These are phyloP conservation scores for Suhomyces faveliae DNA, from an alignment of 805 yeast genomes.

Conservation along the genomic window DNA sequence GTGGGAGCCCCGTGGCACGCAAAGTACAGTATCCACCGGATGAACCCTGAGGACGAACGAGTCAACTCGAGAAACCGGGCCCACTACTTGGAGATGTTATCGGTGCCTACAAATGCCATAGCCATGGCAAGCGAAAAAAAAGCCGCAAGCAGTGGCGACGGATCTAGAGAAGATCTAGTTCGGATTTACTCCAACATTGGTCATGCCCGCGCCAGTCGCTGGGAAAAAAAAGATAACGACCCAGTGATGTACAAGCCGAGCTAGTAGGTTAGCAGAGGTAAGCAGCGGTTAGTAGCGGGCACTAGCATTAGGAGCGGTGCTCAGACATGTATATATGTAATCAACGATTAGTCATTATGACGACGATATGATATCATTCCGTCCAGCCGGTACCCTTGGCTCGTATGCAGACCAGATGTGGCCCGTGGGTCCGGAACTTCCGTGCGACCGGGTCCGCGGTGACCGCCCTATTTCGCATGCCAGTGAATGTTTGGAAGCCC, in stretches of 20 bases:
- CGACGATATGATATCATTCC: not conserved
- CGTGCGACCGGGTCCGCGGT: conserved; percentile 1
- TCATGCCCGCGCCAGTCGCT: conserved; percentile 21
- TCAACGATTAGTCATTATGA: too few relatives aligned
- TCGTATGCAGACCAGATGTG: too few relatives aligned
- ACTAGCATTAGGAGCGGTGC: too few relatives aligned
- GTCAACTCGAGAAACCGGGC: conserved; percentile 3
- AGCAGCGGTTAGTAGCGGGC: too few relatives aligned
- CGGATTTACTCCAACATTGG: conserved; percentile 29
- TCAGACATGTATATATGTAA: not conserved
- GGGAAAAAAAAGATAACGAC: conserved; percentile 24
- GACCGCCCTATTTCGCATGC: not conserved
- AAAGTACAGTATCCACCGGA: conserved; percentile 15
- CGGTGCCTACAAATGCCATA: conserved; percentile 7
- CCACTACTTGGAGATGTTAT: conserved; percentile 8
- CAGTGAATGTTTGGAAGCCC: not conserved
- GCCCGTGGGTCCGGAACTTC: conserved; percentile 2
- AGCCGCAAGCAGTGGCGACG: not conserved
- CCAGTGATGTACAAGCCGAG: conserved; percentile 16
- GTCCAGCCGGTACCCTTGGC: too few relatives aligned
- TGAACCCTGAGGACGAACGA: not conserved
- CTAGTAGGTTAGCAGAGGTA: too few relatives aligned
- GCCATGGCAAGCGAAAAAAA: conserved; percentile 1
- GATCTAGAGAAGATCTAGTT: conserved; percentile 13
- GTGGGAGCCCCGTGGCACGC: conserved; percentile 22